Base-by-base conservation (phyloP, 805 yeast genomes). In the Starmerella stigmatis region DNA sequence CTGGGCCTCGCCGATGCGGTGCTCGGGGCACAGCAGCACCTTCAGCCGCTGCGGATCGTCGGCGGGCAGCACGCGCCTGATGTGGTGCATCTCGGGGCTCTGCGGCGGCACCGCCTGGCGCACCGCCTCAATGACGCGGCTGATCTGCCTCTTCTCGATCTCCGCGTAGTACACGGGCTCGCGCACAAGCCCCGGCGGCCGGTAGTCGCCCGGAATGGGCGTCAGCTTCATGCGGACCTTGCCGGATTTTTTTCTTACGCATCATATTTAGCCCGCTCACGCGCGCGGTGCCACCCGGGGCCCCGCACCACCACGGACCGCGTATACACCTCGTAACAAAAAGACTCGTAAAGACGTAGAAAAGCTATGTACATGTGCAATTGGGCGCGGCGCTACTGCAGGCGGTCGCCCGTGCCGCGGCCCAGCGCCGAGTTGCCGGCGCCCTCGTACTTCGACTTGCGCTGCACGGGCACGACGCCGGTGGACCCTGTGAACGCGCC, bases 371-470 rank as follows among this genome's bases (percentile, higher is more conserved):
- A 16, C 36, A 16, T 8, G 7, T 6, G 16, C n/a, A n/a, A n/a
- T n/a, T n/a, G 7, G 16, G 23, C 6, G 23, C 36, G 5, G n/a
- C 23, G 9, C 32, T 23, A 49, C 11, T 23, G 25, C 26, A 55
- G 49, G 12, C 55, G 42, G 34, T 55, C 56, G 33, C 59, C 59
- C n/a, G 46, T 31, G 7, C 46, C 44, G 12, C 60, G 53, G 21
- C 60, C 65, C 44, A 63, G 37, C 39, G 53, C 57, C 5, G 66
- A 56, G 52, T 57, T 58, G 4, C 67, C 67, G 2, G 64, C 67
- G 4, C 67, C 67, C 41, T 63, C 62, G 50, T 60, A 64, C 43
- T 55, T 55, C 30, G 63, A 58, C 48, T 57, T 60, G 32, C 67
- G 54, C 49, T 56, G 47, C 11, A 51, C 58, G 7, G 55, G 53